Percentiles rank a stretch among this genome's conserved stretches.
These are phyloP conservation scores for Lepidopterella palustris DNA, from an alignment of 495 filamentous ascomycete genomes.

Conservation along the genomic window DNA sequence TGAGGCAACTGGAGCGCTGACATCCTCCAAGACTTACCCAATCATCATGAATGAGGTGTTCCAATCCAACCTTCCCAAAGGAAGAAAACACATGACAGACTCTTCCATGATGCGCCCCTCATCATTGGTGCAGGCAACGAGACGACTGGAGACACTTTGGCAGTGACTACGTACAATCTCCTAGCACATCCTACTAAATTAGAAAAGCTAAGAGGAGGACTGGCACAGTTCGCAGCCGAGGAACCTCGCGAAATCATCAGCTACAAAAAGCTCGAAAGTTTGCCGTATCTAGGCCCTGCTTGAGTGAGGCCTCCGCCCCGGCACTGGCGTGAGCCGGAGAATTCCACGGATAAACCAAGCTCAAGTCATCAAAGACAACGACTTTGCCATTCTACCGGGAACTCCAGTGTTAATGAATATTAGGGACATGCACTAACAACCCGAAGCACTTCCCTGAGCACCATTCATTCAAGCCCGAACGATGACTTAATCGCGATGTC, in stretches of 20 bases:
- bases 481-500: not conserved
- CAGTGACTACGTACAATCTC: conserved; percentile 3
- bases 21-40: conserved; percentile 2
- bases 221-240: too few species aligned
- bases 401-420: not conserved
- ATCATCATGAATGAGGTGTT: conserved; percentile 9
- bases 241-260: too few species aligned
- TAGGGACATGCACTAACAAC: conserved; percentile 23
- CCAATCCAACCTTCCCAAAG: not conserved
- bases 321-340: too few species aligned
- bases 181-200: conserved; percentile 1
- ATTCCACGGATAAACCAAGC: too few species aligned
- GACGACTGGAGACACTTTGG: conserved; percentile 3
- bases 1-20: not conserved
- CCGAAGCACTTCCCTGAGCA: not conserved
- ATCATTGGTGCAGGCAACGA: conserved; percentile 5
- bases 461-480: not conserved
- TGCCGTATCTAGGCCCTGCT: too few species aligned
- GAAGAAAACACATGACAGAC: conserved; percentile 1
- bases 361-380: too few species aligned
- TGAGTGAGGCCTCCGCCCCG: too few species aligned
- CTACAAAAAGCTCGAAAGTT: too few species aligned
- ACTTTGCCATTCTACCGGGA: too few species aligned
- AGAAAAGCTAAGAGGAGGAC: not conserved
- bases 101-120: not conserved